These are phyloP conservation scores for Polytrichum commune DNA, from an alignment of 225 moss, liverwort and hornwort species.

Conservation along the genomic window DNA sequence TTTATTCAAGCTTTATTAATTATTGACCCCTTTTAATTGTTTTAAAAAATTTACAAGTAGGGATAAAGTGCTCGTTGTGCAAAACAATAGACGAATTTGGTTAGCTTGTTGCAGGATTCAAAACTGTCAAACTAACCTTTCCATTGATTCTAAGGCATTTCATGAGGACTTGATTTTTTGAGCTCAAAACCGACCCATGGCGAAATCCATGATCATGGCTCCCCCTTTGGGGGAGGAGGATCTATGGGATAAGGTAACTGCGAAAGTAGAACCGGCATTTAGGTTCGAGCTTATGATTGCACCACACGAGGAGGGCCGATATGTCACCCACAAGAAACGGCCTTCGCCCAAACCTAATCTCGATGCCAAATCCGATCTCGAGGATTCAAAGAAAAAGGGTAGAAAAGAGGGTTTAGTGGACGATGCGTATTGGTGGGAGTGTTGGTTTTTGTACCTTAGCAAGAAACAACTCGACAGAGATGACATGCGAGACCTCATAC, in stretches of 20 bases:
- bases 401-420: background rate
- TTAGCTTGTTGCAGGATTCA: too few relatives aligned
- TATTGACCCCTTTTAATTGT: too few relatives aligned
- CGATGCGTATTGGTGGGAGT: slow-evolving; percentile 27
- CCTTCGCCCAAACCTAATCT: slow-evolving; percentile 11
- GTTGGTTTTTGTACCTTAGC: slow-evolving; percentile 28
- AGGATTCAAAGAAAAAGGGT: slow-evolving; percentile 6
- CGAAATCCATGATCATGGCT: too few relatives aligned
- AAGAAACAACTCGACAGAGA: slow-evolving; percentile 25
- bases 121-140: too few relatives aligned
- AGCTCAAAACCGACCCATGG: too few relatives aligned
- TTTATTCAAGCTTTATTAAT: too few relatives aligned
- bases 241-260: slow-evolving; percentile 16
- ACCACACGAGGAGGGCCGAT: slow-evolving; percentile 22
- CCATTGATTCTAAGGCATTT: too few relatives aligned
- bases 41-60: too few relatives aligned
- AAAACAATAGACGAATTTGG: too few relatives aligned
- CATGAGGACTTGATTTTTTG: too few relatives aligned
- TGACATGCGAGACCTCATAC: slow-evolving; percentile 49
- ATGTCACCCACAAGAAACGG: slow-evolving; percentile 21
- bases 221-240: background rate
- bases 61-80: too few relatives aligned
- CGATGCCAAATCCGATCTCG: background rate
- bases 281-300: slow-evolving; percentile 26
- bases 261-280: slow-evolving; percentile 1